phyloP scores from a whole-genome alignment of 176 grass and related monocot species.

The Echinochloa phyllopogon region DNA sequence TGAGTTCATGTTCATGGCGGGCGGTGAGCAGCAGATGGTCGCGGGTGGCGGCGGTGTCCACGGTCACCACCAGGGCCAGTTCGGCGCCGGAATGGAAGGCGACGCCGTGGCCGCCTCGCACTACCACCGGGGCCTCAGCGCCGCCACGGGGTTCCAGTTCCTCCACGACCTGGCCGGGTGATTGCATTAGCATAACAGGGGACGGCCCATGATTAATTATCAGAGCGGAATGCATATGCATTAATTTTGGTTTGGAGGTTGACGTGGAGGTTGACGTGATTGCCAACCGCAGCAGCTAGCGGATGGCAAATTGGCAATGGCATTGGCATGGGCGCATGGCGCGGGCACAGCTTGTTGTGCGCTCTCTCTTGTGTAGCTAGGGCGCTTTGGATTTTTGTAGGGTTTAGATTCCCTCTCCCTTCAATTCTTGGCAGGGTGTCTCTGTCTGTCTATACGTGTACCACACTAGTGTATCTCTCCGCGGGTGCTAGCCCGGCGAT shows the following conservation, averaged over 20 bases:
- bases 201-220: background rate
- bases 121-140: constrained; percentile 44
- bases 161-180: constrained; percentile 64
- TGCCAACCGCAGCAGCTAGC: constrained; percentile 7
- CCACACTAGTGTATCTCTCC: background rate
- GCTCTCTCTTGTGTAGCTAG: background rate
- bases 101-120: constrained; percentile 24
- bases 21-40: constrained; percentile 42
- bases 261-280: background rate
- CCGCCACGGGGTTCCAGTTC: constrained; percentile 55
- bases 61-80: constrained; percentile 32
- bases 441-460: constrained; percentile 21
- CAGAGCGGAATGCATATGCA: background rate
- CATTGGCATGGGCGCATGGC: constrained; percentile 11
- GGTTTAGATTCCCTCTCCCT: constrained; percentile 38
- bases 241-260: constrained; percentile 23
- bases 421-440: constrained; percentile 36
- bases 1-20: constrained; percentile 51
- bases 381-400: constrained; percentile 61
- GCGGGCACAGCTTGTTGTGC: background rate
- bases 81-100: constrained; percentile 30
- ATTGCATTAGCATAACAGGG: background rate
- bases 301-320: background rate
- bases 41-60: constrained; percentile 34
- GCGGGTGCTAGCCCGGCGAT: background rate